phyloP scores from a whole-genome alignment of 805 yeast genomes.

The Zygotorulaspora chibaensis region DNA sequence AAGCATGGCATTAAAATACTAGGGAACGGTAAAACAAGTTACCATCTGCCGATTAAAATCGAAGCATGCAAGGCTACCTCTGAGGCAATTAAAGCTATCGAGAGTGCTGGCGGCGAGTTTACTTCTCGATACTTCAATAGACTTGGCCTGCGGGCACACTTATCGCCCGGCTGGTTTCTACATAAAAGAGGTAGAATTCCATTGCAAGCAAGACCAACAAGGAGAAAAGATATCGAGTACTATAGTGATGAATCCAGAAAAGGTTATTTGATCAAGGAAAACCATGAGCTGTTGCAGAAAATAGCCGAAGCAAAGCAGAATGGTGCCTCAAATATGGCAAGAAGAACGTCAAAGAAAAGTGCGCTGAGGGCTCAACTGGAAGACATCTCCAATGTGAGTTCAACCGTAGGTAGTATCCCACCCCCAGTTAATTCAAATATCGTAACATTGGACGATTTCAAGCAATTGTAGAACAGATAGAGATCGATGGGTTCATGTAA shows the following conservation, averaged over 20 bases:
- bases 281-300: conserved; percentile 26
- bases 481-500: conserved; percentile 2
- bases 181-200: conserved; percentile 76
- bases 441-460: conserved; percentile 12
- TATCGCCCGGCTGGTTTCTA: conserved; percentile 67
- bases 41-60: conserved; percentile 60
- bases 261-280: conserved; percentile 62
- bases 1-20: conserved; percentile 79
- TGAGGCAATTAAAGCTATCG: conserved; percentile 70
- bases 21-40: conserved; percentile 54
- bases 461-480: conserved; percentile 5
- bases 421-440: conserved; percentile 21
- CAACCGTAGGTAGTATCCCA: neutral
- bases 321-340: conserved; percentile 18
- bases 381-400: conserved; percentile 37
- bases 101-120: conserved; percentile 66
- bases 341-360: conserved; percentile 31
- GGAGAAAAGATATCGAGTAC: conserved; percentile 71
- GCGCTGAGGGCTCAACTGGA: conserved; percentile 35
- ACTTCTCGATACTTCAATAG: conserved; percentile 67
- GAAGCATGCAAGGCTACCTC: conserved; percentile 80
- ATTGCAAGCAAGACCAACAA: conserved; percentile 77
- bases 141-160: conserved; percentile 68
- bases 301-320: conserved; percentile 22
- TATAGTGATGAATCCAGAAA: conserved; percentile 67